A percentile compares a stretch with the other conserved stretches of the same genome.
These are phyloP conservation scores for Didymella glomerata DNA, from an alignment of 2,329 filamentous ascomycete genomes.

Conservation along the genomic window DNA sequence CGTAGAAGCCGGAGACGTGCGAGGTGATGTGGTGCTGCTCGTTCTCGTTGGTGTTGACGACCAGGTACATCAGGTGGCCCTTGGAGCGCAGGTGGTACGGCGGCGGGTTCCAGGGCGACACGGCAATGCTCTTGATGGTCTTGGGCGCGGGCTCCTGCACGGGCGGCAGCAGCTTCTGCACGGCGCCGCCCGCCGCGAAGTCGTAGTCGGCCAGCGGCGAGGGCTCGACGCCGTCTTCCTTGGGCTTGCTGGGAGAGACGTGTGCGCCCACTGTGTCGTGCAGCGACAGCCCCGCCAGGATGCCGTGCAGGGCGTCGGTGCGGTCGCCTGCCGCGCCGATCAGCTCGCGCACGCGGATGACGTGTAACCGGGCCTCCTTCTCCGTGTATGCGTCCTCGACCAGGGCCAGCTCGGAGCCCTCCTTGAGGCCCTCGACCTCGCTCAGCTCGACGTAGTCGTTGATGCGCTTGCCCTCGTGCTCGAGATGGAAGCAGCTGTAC, in stretches of 20 bases:
- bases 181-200: constrained; percentile 72
- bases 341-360: constrained; percentile 88
- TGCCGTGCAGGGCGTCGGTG: constrained; percentile 84
- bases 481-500: constrained; percentile 98
- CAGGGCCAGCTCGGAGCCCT: constrained; percentile 80
- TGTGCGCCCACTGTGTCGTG: constrained; percentile 76
- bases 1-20: constrained; percentile 93
- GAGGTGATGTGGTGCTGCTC: constrained; percentile 94
- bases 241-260: constrained; percentile 36
- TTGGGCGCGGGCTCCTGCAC: constrained; percentile 76
- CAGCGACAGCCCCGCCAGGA: constrained; percentile 83
- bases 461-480: constrained; percentile 85
- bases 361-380: constrained; percentile 95
- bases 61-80: constrained; percentile 90
- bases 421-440: constrained; percentile 80
- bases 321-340: constrained; percentile 91
- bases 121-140: constrained; percentile 85
- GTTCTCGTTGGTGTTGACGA: constrained; percentile 89
- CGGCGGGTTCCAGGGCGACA: constrained; percentile 96
- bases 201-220: constrained; percentile 73
- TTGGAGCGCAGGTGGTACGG: constrained; percentile 90
- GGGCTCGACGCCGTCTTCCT: constrained; percentile 44
- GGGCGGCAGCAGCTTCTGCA: constrained; percentile 75
- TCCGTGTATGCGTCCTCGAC: constrained; percentile 97
- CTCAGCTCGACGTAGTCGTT: constrained; percentile 95